phyloP scores from a whole-genome alignment of 2,329 filamentous ascomycete genomes.

The Ophiostoma ulmi region DNA sequence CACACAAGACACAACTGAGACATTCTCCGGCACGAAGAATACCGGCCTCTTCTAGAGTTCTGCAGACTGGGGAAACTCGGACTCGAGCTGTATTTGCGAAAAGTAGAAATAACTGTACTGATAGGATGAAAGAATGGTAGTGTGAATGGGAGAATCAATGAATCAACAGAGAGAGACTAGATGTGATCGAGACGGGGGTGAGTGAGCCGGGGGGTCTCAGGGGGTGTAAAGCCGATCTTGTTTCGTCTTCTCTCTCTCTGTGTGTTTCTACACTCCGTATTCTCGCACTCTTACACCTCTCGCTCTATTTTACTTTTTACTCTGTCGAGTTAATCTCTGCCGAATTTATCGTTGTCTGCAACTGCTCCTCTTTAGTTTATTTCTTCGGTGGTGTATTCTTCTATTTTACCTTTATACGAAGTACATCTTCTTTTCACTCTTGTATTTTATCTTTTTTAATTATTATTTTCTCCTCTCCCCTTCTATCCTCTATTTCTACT shows the following conservation, averaged over 20 bases:
- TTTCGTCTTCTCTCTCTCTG: too few relatives aligned
- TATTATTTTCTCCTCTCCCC: not conserved
- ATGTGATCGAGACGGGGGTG: conserved; percentile 10
- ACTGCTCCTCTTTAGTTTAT: not conserved
- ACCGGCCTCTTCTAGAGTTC: not conserved
- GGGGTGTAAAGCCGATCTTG: conserved; percentile 2
- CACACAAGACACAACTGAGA: conserved; percentile 6
- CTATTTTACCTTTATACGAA: not conserved
- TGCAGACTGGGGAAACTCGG: not conserved
- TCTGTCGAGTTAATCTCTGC: not conserved
- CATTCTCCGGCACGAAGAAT: conserved; percentile 5
- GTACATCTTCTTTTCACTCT: not conserved
- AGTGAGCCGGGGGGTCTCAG: conserved; percentile 11
- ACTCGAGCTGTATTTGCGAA: not conserved
- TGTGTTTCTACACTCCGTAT: not conserved
- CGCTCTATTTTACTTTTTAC: not conserved
- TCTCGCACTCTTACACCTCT: not conserved
- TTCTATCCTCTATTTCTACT: not conserved
- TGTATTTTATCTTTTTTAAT: not conserved
- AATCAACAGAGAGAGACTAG: not conserved
- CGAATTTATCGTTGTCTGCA: not conserved
- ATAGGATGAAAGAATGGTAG: not conserved
- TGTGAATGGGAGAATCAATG: not conserved
- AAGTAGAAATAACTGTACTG: not conserved
- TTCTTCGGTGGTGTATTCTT: not conserved